These are phyloP conservation scores for Apiospora phragmitis DNA, from an alignment of 2,329 filamentous ascomycete genomes.

Conservation along the genomic window DNA sequence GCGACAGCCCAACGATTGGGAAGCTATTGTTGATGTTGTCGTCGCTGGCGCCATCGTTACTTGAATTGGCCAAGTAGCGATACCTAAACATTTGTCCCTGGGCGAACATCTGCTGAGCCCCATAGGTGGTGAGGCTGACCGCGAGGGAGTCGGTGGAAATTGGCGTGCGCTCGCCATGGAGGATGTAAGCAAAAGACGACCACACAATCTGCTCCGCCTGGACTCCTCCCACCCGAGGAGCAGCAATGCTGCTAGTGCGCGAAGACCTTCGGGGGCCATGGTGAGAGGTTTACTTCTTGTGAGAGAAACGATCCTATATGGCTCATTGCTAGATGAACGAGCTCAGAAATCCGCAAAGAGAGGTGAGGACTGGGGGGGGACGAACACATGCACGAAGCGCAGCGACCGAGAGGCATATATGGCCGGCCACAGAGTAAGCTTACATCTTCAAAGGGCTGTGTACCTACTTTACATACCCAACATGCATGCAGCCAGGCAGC, in stretches of 20 bases:
- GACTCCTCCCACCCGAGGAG: constrained; percentile 26
- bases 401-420: background rate
- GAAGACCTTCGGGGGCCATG: background rate
- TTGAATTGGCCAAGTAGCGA: constrained; percentile 45
- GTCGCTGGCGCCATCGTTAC: constrained; percentile 17
- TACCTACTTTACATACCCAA: background rate
- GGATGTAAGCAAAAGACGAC: constrained; percentile 49
- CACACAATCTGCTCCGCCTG: constrained; percentile 44
- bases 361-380: background rate
- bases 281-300: background rate
- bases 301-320: background rate
- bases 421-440: background rate
- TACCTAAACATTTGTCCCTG: constrained; percentile 50
- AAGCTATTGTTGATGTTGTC: constrained; percentile 30
- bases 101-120: constrained; percentile 51
- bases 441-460: background rate
- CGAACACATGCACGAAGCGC: background rate
- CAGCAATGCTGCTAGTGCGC: constrained; percentile 13
- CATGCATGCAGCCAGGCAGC: background rate
- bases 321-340: background rate
- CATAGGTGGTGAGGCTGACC: constrained; percentile 48
- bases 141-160: constrained; percentile 25
- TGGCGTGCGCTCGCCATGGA: constrained; percentile 56
- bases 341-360: background rate
- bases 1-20: constrained; percentile 43